phyloP scores from a whole-genome alignment of 2,329 filamentous ascomycete species.

The Alternaria ethzedia region DNA sequence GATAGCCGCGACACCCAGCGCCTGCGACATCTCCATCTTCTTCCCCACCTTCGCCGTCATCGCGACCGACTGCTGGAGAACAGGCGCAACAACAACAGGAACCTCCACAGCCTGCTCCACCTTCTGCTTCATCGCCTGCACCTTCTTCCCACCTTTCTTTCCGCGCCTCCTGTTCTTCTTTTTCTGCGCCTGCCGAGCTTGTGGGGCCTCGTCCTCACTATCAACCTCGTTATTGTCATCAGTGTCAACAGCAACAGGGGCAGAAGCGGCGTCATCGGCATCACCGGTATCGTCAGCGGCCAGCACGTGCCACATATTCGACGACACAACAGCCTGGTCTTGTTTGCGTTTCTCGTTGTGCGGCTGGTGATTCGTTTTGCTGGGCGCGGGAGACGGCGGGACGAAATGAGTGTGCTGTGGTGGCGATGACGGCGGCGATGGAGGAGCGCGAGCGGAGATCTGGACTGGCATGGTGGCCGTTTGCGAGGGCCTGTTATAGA shows the following conservation, averaged over 20 bases:
- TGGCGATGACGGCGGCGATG: background rate
- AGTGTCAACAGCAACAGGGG: background rate
- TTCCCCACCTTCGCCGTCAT: too few relatives aligned
- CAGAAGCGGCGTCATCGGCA: background rate
- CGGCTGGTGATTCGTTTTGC: background rate
- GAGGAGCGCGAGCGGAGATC: background rate
- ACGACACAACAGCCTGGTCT: background rate
- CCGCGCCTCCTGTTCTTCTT: constrained; percentile 4
- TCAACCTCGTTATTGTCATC: background rate
- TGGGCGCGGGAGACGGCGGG: background rate
- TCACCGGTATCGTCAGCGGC: background rate
- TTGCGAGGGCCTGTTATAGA: too few relatives aligned
- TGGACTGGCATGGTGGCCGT: background rate
- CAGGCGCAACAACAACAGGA: too few relatives aligned
- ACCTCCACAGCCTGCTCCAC: background rate
- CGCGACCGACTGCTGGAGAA: too few relatives aligned
- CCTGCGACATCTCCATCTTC: background rate
- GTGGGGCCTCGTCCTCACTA: too few relatives aligned
- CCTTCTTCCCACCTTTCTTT: background rate
- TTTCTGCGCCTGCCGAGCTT: background rate
- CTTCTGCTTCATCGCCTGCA: background rate
- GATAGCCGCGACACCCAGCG: background rate
- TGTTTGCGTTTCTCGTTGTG: background rate
- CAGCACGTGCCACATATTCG: background rate
- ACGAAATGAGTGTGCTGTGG: background rate